Conservation (phyloP, 352 stramenopile genomes). For the Phytophthora agathidicida region DNA sequence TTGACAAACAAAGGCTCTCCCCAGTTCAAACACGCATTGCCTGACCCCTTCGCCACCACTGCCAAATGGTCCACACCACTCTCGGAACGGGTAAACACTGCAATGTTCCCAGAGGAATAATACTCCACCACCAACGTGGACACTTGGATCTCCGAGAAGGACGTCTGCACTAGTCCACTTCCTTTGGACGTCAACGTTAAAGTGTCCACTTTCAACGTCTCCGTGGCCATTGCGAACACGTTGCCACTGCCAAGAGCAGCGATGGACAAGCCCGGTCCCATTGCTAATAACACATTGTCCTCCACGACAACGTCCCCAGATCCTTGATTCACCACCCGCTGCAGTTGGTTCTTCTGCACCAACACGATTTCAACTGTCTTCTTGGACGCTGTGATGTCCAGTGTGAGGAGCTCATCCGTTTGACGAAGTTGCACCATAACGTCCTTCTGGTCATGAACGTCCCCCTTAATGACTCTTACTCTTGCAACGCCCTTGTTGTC, state of each 20-base stretch:
- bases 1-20: slow-evolving; percentile 3
- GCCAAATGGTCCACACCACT: slow-evolving; percentile 14
- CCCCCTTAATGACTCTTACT: slow-evolving; percentile 26
- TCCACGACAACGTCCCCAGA: slow-evolving; percentile 14
- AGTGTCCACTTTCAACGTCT: slow-evolving; percentile 16
- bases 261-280: slow-evolving; percentile 14
- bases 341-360: slow-evolving; percentile 20
- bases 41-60: slow-evolving; percentile 14
- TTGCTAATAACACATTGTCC: slow-evolving; percentile 20
- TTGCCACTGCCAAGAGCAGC: slow-evolving; percentile 21
- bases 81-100: slow-evolving; percentile 1
- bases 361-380: slow-evolving; percentile 30
- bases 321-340: slow-evolving; percentile 19
- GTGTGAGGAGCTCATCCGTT: slow-evolving; percentile 21
- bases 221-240: slow-evolving; percentile 13
- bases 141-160: slow-evolving; percentile 18
- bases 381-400: slow-evolving; percentile 18
- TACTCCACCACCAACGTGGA: slow-evolving; percentile 14
- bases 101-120: slow-evolving; percentile 20
- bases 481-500: slow-evolving; percentile 1
- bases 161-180: slow-evolving; percentile 20
- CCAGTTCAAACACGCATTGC: slow-evolving; percentile 24
- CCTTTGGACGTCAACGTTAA: slow-evolving; percentile 23
- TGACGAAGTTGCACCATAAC: slow-evolving; percentile 8
- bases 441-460: slow-evolving; percentile 19